Evolutionary conservation across 169 alveolate genomes (phyloP).

Genomic region (Theileria annulata): DNA sequence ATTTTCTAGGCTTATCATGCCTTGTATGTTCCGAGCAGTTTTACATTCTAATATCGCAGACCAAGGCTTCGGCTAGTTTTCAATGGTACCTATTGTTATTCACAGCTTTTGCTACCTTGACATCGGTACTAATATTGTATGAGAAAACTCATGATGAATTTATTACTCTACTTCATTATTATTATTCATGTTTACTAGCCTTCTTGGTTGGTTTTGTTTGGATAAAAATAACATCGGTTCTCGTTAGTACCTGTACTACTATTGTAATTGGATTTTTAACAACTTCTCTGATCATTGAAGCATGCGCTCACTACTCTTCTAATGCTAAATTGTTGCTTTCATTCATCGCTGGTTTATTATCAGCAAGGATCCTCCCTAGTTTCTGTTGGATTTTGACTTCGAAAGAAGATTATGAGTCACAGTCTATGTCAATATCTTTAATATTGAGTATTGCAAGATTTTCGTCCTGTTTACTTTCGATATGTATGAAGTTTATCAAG

Average conservation of each 20-base stretch:
- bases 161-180: neutral
- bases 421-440: neutral
- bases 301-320: neutral
- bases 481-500: neutral
- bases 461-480: neutral
- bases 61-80: neutral
- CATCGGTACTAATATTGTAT: neutral
- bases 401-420: neutral
- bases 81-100: neutral
- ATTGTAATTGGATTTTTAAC: neutral
- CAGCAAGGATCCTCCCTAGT: neutral
- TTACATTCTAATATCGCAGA: constrained; percentile 25
- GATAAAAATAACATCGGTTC: neutral
- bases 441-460: neutral
- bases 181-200: neutral
- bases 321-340: neutral
- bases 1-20: constrained; percentile 19
- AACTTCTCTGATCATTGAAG: neutral
- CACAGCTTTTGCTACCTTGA: neutral
- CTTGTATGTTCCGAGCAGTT: constrained; percentile 33
- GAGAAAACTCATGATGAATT: neutral
- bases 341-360: constrained; percentile 2
- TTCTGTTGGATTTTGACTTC: neutral
- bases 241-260: neutral
- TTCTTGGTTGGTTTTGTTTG: neutral